phyloP scores from a whole-genome alignment of 2,329 filamentous ascomycete species.

The Penicillium hesseltinei region DNA sequence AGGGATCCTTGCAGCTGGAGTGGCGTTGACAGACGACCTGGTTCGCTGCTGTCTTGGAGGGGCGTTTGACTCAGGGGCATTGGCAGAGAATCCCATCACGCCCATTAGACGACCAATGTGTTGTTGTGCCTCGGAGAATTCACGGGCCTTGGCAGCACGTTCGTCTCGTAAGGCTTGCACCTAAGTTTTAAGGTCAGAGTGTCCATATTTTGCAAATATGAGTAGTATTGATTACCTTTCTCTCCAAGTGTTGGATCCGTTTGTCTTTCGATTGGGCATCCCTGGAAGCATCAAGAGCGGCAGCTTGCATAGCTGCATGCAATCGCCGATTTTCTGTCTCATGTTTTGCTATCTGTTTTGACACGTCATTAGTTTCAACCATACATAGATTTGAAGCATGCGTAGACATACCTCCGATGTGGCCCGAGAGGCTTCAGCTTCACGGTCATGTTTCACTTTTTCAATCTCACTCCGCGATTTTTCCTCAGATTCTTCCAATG shows the following conservation, averaged over 20 bases:
- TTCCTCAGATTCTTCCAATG: slow-evolving; percentile 24
- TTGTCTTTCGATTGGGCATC: slow-evolving; percentile 33
- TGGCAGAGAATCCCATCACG: slow-evolving; percentile 38
- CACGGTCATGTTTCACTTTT: slow-evolving; percentile 22
- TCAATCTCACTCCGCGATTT: slow-evolving; percentile 20
- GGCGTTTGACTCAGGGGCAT: slow-evolving; percentile 15
- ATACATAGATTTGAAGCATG: background rate
- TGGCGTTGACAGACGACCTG: slow-evolving; percentile 14
- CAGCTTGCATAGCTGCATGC: slow-evolving; percentile 25
- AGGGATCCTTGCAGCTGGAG: slow-evolving; percentile 9
- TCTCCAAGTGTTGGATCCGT: slow-evolving; percentile 33
- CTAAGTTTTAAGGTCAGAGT: slow-evolving; percentile 17
- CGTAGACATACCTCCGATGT: slow-evolving; percentile 23
- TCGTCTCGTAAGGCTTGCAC: slow-evolving; percentile 37
- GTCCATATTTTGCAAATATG: background rate
- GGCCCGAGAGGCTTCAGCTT: slow-evolving; percentile 19
- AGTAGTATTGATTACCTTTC: slow-evolving; percentile 25
- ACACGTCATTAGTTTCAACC: background rate
- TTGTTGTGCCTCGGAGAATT: slow-evolving; percentile 42
- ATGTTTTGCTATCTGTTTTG: slow-evolving; percentile 22
- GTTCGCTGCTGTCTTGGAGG: slow-evolving; percentile 17
- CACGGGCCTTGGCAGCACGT: slow-evolving; percentile 37
- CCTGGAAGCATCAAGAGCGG: slow-evolving; percentile 25
- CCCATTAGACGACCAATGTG: slow-evolving; percentile 40
- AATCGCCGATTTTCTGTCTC: slow-evolving; percentile 29